Percentiles rank a stretch among this genome's conserved stretches.
Conservation (phyloP, 768 basidiomycete species). For the Rubroboletus satanas region DNA sequence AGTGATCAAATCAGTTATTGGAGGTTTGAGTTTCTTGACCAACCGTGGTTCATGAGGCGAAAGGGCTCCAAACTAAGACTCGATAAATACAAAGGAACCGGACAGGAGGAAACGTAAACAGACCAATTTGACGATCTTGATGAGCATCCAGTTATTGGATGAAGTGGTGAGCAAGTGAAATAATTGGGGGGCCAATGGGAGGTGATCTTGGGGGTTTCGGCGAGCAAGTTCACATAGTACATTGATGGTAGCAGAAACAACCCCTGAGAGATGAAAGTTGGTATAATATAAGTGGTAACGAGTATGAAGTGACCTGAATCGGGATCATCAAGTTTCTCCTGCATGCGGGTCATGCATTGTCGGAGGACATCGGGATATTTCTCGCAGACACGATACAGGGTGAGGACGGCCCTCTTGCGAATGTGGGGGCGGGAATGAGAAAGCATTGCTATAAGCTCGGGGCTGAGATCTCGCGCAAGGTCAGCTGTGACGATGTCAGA, state of each 20-base stretch:
- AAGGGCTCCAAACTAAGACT: constrained; percentile 79
- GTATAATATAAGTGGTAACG: not conserved
- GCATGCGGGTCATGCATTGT: constrained; percentile 62
- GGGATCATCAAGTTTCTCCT: constrained; percentile 77
- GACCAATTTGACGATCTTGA: constrained; percentile 96
- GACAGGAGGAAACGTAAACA: constrained; percentile 17
- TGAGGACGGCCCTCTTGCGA: constrained; percentile 85
- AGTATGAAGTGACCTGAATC: constrained; percentile 51
- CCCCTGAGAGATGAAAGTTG: constrained; percentile 47
- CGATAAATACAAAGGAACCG: not conserved
- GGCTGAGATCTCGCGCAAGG: constrained; percentile 85
- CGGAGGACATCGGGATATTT: constrained; percentile 78
- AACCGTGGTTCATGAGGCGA: constrained; percentile 91
- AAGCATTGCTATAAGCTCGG: constrained; percentile 80
- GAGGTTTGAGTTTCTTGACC: constrained; percentile 90
- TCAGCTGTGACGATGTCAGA: constrained; percentile 82
- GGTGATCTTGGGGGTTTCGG: constrained; percentile 72
- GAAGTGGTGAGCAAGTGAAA: constrained; percentile 92
- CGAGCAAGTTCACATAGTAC: constrained; percentile 91
- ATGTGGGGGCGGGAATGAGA: constrained; percentile 87
- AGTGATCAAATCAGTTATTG: constrained; percentile 92
- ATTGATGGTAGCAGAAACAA: constrained; percentile 92
- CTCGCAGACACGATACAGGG: constrained; percentile 72
- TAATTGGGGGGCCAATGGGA: constrained; percentile 85
- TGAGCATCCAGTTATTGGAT: constrained; percentile 99